Base-by-base conservation (phyloP, 2,329 filamentous ascomycete genomes). In the Colletotrichum somersetense region DNA sequence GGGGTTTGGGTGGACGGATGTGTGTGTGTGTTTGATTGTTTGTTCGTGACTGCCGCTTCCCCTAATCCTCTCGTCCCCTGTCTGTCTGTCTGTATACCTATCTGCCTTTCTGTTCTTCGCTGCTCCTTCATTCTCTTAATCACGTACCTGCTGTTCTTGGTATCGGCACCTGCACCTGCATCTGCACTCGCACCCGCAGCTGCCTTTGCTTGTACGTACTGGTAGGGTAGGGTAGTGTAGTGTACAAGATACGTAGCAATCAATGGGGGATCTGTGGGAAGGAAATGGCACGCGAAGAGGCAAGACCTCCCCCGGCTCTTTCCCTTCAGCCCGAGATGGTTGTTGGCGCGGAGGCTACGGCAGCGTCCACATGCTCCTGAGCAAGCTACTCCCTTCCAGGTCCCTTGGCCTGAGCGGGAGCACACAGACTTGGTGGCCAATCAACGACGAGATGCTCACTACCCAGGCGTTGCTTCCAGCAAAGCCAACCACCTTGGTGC, bases 341-440 rank as follows among this genome's bases (percentile, higher is more conserved):
- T 48, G 38, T 46, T 48, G 65, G 48, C 55, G 61, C 70, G 61
- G 70, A 71, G 70, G 66, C 66, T 66, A 61, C 66, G 55, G 68
- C 68, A 70, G 59, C 67, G 26, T 16, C 53, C 59, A 40, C 38
- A 42, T 59, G 18, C 44, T 46, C 56, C 61, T 46, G 58, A 64
- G 55, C 57, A 50, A 38, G 40, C 66, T 52, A 33, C 18, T 8
- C 2, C 58, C 18, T 8, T 1, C 58, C 65, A 61, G 48, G n/a
- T 40, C 16, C 16, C 35, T 55, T 26, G 23, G 23, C 23, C 12
- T 18, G 11, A 52, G 14, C 23, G 30, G 14, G 16, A 30, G 66
- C 30, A 57, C 50, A 56, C 40, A 52, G 69, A 59, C 61, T 20
- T n/a, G 42, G 26, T 26, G 30, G 2, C 71, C 67, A 73, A 73